These are phyloP conservation scores for Mycena metata DNA, from an alignment of 768 basidiomycete genomes.

Conservation along the genomic window DNA sequence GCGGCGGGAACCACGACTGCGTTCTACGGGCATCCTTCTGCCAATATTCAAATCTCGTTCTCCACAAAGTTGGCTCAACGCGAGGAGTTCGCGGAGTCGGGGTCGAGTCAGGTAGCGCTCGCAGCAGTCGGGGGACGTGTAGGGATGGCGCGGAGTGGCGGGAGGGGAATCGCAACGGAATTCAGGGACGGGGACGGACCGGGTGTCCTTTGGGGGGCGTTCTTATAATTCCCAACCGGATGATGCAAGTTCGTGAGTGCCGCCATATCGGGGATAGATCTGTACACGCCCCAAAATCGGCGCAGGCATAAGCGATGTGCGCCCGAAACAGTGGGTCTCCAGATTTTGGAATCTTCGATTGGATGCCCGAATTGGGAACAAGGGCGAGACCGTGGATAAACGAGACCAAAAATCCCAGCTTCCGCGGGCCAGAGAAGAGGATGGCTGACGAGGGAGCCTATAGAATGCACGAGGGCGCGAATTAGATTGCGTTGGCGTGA, in stretches of 20 bases:
- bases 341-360: conserved; percentile 9
- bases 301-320: neutral
- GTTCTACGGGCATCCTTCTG: conserved; percentile 36
- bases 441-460: too few species aligned
- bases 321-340: neutral
- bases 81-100: neutral
- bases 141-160: neutral
- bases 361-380: conserved; percentile 1
- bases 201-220: too few species aligned
- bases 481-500: too few species aligned
- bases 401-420: neutral
- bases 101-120: conserved; percentile 7
- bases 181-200: too few species aligned
- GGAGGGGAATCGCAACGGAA: too few species aligned
- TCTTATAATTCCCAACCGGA: too few species aligned
- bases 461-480: too few species aligned
- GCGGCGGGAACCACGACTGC: conserved; percentile 32
- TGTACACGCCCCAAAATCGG: neutral
- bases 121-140: neutral
- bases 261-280: neutral
- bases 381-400: neutral
- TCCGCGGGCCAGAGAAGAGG: neutral
- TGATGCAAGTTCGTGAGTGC: too few species aligned
- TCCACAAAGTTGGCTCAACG: neutral
- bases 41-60: neutral